phyloP scores from a whole-genome alignment of 495 filamentous ascomycete genomes.

The Neurospora sublineolata region DNA sequence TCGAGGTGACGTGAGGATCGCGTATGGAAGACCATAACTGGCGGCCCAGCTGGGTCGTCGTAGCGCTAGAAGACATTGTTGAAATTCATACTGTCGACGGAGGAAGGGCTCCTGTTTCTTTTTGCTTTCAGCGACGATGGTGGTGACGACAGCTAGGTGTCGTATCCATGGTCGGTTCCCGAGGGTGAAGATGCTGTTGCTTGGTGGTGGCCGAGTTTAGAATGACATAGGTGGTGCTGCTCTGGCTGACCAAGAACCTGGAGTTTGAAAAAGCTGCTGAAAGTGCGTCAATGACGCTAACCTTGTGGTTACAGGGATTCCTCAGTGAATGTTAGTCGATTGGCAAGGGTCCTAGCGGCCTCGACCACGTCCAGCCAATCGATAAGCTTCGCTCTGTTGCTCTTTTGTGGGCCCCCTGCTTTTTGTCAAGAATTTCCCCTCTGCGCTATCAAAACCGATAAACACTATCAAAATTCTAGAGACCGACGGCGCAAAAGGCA shows the following conservation, averaged over 20 bases:
- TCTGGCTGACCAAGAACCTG: background rate
- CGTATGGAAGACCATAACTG: constrained; percentile 34
- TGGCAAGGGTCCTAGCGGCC: constrained; percentile 2
- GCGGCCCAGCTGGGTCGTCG: constrained; percentile 34
- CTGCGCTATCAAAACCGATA: background rate
- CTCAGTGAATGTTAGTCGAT: background rate
- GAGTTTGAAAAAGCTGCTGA: constrained; percentile 1
- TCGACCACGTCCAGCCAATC: constrained; percentile 13
- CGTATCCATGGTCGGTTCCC: background rate
- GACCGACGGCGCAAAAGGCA: background rate
- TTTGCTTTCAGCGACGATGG: background rate
- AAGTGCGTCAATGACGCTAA: constrained; percentile 16
- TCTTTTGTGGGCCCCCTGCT: constrained; percentile 14
- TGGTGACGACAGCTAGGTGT: background rate
- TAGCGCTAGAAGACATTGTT: constrained; percentile 36
- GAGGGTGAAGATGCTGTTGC: background rate
- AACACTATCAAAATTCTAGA: background rate
- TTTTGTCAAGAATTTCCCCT: constrained; percentile 21
- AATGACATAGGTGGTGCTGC: background rate
- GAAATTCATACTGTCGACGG: constrained; percentile 24
- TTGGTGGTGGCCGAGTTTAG: constrained; percentile 1
- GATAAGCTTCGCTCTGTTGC: constrained; percentile 21
- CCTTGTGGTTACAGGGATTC: constrained; percentile 2
- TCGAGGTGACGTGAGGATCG: constrained; percentile 19
- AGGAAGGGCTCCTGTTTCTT: background rate